Evolutionary conservation across 2,329 filamentous ascomycete species (phyloP), one percentile per base, ranked within the genome.

Genomic region (Penicillium sp.): DNA sequence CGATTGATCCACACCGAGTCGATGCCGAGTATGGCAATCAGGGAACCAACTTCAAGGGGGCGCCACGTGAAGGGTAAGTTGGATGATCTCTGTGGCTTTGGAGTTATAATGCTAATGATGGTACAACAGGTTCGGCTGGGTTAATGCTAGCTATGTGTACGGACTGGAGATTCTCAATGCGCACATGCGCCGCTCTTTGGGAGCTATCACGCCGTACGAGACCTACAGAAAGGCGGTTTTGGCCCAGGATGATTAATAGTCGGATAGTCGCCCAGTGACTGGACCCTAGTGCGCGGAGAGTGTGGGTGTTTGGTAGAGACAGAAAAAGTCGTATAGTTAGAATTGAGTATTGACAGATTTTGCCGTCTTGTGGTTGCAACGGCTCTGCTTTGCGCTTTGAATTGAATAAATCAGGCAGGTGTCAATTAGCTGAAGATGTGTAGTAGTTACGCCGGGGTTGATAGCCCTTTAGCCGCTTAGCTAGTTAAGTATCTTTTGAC

Each of bases 11-110:
- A 32, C 93, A 97, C 72, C 86, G 88, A 54, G 93, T 97, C 10
- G 89, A 95, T 70, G 93, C 92, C 50, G 93, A 98, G 73, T 98
- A 98, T 66, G 93, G 93, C 6, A 98, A 98, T 71, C 93, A 98
- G 70, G 93, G 93, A 2, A 77, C 87, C 43, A 89, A 96, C 67
- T 96, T 97, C 75, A 95, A 95, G 75, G 92, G 92, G 33, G 91
- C 95, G 60, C 89, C 92, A 46, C 89, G 89, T 61, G 92, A 97
- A 82, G 92, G 92, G 89, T 95, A 76, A 80, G 88, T 83, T 32
- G 23, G 45, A 33, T 40, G 28, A 42, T 37, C 41, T 50, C 52
- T 32, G 6, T 32, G 23, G 24, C 13, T n/a, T 23, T 38, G 18
- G 20, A 23, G 20, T 23, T 7, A 12, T 3, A 6, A n/a, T 54